Percentiles rank a stretch among this genome's conserved stretches.
These are phyloP conservation scores for Tulasnella sp. DNA, from an alignment of 768 basidiomycete genomes.

Conservation along the genomic window DNA sequence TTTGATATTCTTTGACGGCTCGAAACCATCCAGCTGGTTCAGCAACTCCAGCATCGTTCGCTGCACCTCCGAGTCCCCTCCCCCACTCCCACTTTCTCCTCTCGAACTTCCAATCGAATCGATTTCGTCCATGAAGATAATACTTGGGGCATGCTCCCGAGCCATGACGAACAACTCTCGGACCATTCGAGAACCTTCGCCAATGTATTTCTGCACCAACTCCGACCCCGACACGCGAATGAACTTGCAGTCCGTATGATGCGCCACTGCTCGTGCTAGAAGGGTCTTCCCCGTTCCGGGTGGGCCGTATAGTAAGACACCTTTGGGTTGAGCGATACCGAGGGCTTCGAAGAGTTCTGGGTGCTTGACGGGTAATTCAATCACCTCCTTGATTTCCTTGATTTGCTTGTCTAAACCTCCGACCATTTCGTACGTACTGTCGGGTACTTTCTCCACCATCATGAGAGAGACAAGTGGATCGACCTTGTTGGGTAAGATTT, in stretches of 20 bases:
- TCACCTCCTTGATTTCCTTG: conserved; percentile 98
- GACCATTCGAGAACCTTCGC: conserved; percentile 94
- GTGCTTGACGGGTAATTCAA: conserved; percentile 94
- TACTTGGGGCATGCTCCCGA: conserved; percentile 90
- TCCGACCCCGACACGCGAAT: conserved; percentile 92
- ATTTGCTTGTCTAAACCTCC: conserved; percentile 97
- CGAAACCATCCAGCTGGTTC: conserved; percentile 85
- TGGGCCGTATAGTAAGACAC: conserved; percentile 90
- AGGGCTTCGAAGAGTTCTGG: conserved; percentile 94
- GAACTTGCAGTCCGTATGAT: conserved; percentile 97
- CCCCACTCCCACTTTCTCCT: conserved; percentile 63
- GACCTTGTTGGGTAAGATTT: conserved; percentile 93
- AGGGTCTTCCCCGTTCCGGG: conserved; percentile 96
- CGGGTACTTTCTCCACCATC: conserved; percentile 99
- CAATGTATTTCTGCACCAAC: conserved; percentile 96
- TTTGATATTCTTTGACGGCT: conserved; percentile 75
- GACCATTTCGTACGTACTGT: conserved; percentile 99
- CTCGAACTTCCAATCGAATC: conserved; percentile 93
- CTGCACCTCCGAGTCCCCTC: conserved; percentile 83
- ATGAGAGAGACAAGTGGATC: conserved; percentile 97
- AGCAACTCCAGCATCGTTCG: conserved; percentile 84
- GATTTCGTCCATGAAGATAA: conserved; percentile 99
- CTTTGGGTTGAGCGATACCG: conserved; percentile 95
- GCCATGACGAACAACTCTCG: conserved; percentile 98
- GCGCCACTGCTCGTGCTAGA: conserved; percentile 89